phyloP scores from a whole-genome alignment of 1,284 basidiomycete species.

The Meripilus lineatus region DNA sequence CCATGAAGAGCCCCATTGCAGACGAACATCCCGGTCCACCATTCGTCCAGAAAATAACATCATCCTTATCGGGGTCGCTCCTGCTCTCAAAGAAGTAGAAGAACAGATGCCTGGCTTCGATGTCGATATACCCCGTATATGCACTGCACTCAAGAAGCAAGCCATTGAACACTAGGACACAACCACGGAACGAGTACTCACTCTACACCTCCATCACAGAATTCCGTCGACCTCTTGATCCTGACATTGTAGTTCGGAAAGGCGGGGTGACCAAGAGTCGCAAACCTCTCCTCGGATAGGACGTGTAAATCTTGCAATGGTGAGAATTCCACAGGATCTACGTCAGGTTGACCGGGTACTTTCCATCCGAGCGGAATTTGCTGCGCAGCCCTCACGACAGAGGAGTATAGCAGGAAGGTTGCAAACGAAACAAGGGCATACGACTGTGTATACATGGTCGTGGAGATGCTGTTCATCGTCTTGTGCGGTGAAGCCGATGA shows the following conservation, averaged over 20 bases:
- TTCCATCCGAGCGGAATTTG: no score
- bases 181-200: constrained; percentile 7
- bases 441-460: no score
- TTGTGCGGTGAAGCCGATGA: no score
- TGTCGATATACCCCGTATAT: constrained; percentile 18
- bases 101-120: constrained; percentile 50
- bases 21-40: constrained; percentile 52
- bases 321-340: constrained; percentile 37
- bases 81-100: constrained; percentile 80
- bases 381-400: no score
- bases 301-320: constrained; percentile 37
- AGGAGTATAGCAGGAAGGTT: no score
- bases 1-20: constrained; percentile 56
- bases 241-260: constrained; percentile 52
- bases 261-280: constrained; percentile 43
- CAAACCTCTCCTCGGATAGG: constrained; percentile 41
- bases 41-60: constrained; percentile 64
- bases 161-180: no score
- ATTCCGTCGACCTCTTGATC: constrained; percentile 34
- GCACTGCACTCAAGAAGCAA: constrained; percentile 9
- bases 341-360: no score
- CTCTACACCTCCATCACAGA: constrained; percentile 24
- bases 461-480: no score
- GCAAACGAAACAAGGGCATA: no score
- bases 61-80: constrained; percentile 58